Conservation (phyloP, 805 yeast species). For the Barnettozyma populi region DNA sequence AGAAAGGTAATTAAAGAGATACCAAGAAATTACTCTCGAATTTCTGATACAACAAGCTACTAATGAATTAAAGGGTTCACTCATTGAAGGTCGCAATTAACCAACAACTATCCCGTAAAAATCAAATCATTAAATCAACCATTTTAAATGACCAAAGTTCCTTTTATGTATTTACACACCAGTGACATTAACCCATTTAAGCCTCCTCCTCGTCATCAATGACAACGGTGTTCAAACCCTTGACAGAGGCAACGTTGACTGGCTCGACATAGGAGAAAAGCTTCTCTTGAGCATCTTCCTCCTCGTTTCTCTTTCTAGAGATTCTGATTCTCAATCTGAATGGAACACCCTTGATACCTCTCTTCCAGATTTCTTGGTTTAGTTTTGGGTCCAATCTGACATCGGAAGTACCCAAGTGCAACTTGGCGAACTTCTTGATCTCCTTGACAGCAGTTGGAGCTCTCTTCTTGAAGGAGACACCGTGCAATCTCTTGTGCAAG, state of each 20-base stretch:
- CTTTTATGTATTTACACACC: slow-evolving; percentile 6
- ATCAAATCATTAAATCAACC: background rate
- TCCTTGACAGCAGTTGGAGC: slow-evolving; percentile 99
- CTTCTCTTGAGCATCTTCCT: slow-evolving; percentile 97
- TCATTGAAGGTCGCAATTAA: slow-evolving; percentile 9
- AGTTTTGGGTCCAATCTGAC: slow-evolving; percentile 98
- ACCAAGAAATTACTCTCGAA: background rate
- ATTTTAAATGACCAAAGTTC: slow-evolving; percentile 8
- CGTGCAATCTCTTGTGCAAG: slow-evolving; percentile 98
- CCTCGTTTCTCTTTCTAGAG: slow-evolving; percentile 99
- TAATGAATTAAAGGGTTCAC: slow-evolving; percentile 13
- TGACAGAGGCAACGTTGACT: slow-evolving; percentile 88
- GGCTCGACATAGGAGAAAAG: slow-evolving; percentile 98
- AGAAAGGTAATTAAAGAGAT: background rate
- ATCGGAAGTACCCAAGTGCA: slow-evolving; percentile 98
- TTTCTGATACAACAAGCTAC: slow-evolving; percentile 8
- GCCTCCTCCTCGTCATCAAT: slow-evolving; percentile 60
- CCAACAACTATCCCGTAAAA: slow-evolving; percentile 12
- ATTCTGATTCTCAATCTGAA: slow-evolving; percentile 97
- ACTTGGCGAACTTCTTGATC: slow-evolving; percentile 95
- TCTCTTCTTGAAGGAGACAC: slow-evolving; percentile 98
- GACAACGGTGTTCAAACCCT: slow-evolving; percentile 97
- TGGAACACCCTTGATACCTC: slow-evolving; percentile 99
- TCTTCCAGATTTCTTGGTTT: slow-evolving; percentile 98
- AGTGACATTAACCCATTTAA: slow-evolving; percentile 10